Percentiles rank a stretch among this genome's conserved stretches.
Evolutionary conservation across 371 early-diverging fungal genomes (phyloP).

Genomic region (Amoeboradix gromovi): DNA sequence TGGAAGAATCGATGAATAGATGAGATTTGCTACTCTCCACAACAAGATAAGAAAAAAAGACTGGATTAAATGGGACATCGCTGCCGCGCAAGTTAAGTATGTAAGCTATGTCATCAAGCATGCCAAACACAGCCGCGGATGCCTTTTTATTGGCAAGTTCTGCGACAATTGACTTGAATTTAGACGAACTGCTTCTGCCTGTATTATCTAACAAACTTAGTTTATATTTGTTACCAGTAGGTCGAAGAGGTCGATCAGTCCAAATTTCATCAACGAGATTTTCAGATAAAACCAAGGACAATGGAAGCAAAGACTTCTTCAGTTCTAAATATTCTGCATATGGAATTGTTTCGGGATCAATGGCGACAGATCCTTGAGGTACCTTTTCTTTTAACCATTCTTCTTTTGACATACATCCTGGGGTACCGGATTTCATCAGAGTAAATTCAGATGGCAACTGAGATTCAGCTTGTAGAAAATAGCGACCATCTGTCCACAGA

Average conservation of each 20-base stretch:
- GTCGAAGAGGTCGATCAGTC: conserved; percentile 10
- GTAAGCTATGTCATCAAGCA: conserved; percentile 66
- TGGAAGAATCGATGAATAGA: conserved; percentile 47
- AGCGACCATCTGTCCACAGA: conserved; percentile 91
- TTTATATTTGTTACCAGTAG: background rate
- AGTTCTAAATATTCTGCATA: conserved; percentile 15
- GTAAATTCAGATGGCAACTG: conserved; percentile 61
- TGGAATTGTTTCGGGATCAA: conserved; percentile 27
- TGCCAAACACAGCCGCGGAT: conserved; percentile 45
- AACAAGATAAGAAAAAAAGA: conserved; percentile 74
- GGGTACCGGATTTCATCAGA: conserved; percentile 64
- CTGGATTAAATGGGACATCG: conserved; percentile 87
- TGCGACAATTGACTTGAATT: conserved; percentile 13
- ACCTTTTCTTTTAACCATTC: conserved; percentile 40
- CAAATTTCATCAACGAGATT: conserved; percentile 54
- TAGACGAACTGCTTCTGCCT: conserved; percentile 22
- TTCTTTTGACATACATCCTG: conserved; percentile 55
- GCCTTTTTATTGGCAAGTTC: conserved; percentile 11
- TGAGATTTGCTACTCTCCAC: conserved; percentile 31
- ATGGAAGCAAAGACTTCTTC: conserved; percentile 9
- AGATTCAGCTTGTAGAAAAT: conserved; percentile 83
- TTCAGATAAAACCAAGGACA: conserved; percentile 5
- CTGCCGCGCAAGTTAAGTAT: conserved; percentile 88
- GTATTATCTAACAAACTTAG: conserved; percentile 10
- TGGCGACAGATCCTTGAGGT: conserved; percentile 21